Evolutionary conservation across 805 yeast species (phyloP), one percentile per base, ranked within the genome.

Genomic region (Cyberlindnera subsufficiens): DNA sequence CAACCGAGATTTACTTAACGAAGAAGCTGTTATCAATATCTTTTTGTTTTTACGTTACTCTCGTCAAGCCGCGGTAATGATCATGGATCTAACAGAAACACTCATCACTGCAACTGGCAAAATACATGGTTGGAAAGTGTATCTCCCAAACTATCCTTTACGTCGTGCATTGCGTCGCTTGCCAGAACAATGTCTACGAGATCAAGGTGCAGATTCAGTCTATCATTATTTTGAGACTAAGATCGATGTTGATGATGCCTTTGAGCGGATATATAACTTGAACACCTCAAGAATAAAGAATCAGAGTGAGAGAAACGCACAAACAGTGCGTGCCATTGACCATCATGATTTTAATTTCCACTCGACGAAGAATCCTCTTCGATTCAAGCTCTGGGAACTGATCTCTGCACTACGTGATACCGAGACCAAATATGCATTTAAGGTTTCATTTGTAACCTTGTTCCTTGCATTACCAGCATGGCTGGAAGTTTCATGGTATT

Each of bases 151-250:
- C 17, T 69, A 73, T 45, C 72, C 77, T 2, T 44, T 67, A 6
- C 35, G 49, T 4, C 56, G 74, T 42, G 70, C 75, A 0, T 40
- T 74, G 11, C 61, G 63, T 35, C 60, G 73, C 32, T 46, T 71
- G n/a, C 68, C 75, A 0, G 56, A 51, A 29, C 72, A 65, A 37
- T 70, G 73, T 46, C 54, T 68, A 6, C 60, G 65, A 30, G 79
- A 74, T 52, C 69, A 69, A 49, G 78, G 78, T 16, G 69, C 72
- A 3, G 67, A 67, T 20, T 61, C 66, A n/a, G 67, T 69, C 7
- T 60, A 66, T 16, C 63, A 67, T 33, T 73, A 70, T 46, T 62
- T 60, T 40, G 73, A 69, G 41, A 60, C 72, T 1, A 68, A 68
- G 42, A 37, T 57, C 14, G 76, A 70, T 38, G 75, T 74, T 6